A percentile compares a stretch with the other conserved stretches of the same genome.
Evolutionary conservation across 805 yeast species (phyloP).

Genomic region (Saccharomycopsis olivae): DNA sequence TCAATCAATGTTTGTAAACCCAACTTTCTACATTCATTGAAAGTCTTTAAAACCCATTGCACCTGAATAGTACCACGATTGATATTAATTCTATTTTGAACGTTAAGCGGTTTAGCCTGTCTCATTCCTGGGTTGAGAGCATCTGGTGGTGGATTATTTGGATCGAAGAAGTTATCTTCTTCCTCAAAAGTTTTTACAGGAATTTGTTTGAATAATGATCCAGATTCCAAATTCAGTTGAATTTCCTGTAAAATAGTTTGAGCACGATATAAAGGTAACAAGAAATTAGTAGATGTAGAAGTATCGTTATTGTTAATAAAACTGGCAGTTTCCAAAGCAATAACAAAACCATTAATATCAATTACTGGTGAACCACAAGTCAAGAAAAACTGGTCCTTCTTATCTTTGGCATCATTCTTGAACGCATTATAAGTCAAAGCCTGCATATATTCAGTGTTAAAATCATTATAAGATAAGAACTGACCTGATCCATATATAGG

Average conservation of each 20-base stretch:
- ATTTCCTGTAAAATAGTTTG: constrained; percentile 17
- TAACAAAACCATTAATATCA: constrained; percentile 18
- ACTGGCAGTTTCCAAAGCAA: constrained; percentile 19
- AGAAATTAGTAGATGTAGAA: constrained; percentile 18
- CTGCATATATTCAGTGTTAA: constrained; percentile 23
- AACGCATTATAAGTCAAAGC: constrained; percentile 19
- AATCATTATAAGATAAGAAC: constrained; percentile 21
- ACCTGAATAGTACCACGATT: constrained; percentile 19
- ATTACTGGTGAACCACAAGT: constrained; percentile 20
- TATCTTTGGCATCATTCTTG: constrained; percentile 18
- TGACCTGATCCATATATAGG: constrained; percentile 19
- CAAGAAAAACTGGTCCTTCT: constrained; percentile 18
- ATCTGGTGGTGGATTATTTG: constrained; percentile 13
- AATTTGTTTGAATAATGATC: constrained; percentile 13
- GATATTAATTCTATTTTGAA: constrained; percentile 17
- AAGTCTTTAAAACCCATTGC: constrained; percentile 19
- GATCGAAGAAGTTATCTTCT: constrained; percentile 16
- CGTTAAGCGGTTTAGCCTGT: constrained; percentile 7
- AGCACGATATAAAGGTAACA: constrained; percentile 18
- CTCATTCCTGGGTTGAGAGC: constrained; percentile 2
- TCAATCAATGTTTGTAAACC: constrained; percentile 19
- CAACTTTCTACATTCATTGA: constrained; percentile 19
- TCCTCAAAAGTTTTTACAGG: constrained; percentile 16
- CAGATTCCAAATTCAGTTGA: constrained; percentile 11
- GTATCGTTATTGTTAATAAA: constrained; percentile 19